phyloP scores from a whole-genome alignment of 1,284 basidiomycete species.

The Vanrija humicola region DNA sequence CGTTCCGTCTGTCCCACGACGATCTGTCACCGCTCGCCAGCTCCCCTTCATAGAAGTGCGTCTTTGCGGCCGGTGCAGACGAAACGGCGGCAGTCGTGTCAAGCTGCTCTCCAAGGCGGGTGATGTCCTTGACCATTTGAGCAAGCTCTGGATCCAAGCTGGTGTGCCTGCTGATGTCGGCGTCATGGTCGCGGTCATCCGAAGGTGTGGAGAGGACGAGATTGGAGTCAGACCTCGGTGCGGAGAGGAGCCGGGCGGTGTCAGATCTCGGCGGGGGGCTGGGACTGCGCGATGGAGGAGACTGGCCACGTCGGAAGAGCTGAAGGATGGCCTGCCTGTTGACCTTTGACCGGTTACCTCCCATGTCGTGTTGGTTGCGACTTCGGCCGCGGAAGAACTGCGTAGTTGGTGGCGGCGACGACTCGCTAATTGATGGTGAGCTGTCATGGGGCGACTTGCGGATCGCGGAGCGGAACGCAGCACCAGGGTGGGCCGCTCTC shows the following conservation, averaged over 20 bases:
- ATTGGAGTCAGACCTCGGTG: conserved; percentile 15
- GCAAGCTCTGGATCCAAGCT: conserved; percentile 32
- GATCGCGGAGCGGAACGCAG: conserved; percentile 34
- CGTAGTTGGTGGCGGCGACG: not conserved
- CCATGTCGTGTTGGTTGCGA: not conserved
- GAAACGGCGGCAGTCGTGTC: conserved; percentile 3
- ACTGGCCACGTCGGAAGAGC: conserved; percentile 41
- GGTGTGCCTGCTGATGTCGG: conserved; percentile 39
- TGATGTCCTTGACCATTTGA: conserved; percentile 14
- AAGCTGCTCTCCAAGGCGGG: conserved; percentile 13
- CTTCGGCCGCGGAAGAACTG: conserved; percentile 22
- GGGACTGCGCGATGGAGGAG: conserved; percentile 42
- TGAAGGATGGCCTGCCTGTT: conserved; percentile 32
- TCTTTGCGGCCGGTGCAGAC: conserved; percentile 39
- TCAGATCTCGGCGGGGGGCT: conserved; percentile 33
- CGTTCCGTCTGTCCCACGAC: conserved; percentile 10
- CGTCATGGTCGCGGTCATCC: conserved; percentile 27
- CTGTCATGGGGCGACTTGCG: conserved; percentile 12
- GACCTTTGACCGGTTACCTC: not conserved
- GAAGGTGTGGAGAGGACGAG: conserved; percentile 15
- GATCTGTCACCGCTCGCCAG: not conserved
- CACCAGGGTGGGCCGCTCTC: conserved; percentile 41
- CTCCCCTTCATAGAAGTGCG: conserved; percentile 37
- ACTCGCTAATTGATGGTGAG: conserved; percentile 9
- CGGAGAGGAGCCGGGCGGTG: conserved; percentile 16